Evolutionary conservation across 768 basidiomycete genomes (phyloP).

Genomic region (Suillus paluster): DNA sequence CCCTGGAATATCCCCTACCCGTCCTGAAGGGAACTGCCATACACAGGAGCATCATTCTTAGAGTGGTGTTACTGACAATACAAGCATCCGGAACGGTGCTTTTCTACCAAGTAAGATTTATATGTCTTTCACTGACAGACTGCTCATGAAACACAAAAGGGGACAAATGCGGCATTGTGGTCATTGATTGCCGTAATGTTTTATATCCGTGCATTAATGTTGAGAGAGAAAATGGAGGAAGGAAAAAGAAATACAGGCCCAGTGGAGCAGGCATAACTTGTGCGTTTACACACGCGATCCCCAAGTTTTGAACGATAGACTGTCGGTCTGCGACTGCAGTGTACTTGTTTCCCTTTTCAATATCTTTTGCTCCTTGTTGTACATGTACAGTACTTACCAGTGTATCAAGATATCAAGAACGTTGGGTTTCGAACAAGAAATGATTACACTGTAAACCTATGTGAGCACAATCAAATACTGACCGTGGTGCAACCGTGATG

Average conservation of each 20-base stretch:
- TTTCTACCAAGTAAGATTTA: slow-evolving; percentile 70
- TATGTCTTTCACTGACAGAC: not conserved
- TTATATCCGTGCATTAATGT: slow-evolving; percentile 66
- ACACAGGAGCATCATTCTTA: slow-evolving; percentile 66
- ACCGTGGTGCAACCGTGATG: not conserved
- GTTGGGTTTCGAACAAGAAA: not conserved
- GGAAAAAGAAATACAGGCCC: slow-evolving; percentile 66
- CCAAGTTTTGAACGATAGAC: too few relatives aligned
- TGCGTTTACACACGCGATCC: not conserved
- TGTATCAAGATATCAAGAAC: slow-evolving; percentile 1
- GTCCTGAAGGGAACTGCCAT: slow-evolving; percentile 55
- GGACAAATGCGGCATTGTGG: slow-evolving; percentile 83
- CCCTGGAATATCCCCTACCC: slow-evolving; percentile 76
- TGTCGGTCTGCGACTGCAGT: not conserved
- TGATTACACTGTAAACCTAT: not conserved
- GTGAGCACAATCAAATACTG: not conserved
- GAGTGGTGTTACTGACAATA: slow-evolving; percentile 65
- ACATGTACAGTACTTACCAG: not conserved
- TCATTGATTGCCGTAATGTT: slow-evolving; percentile 72
- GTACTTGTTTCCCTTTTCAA: not conserved
- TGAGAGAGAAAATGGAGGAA: slow-evolving; percentile 72
- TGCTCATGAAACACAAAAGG: slow-evolving; percentile 46
- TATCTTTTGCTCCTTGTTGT: not conserved
- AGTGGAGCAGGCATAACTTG: slow-evolving; percentile 55
- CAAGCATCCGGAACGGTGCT: slow-evolving; percentile 67